phyloP scores from a whole-genome alignment of 139 green algal genomes.

The Volvox africanus region DNA sequence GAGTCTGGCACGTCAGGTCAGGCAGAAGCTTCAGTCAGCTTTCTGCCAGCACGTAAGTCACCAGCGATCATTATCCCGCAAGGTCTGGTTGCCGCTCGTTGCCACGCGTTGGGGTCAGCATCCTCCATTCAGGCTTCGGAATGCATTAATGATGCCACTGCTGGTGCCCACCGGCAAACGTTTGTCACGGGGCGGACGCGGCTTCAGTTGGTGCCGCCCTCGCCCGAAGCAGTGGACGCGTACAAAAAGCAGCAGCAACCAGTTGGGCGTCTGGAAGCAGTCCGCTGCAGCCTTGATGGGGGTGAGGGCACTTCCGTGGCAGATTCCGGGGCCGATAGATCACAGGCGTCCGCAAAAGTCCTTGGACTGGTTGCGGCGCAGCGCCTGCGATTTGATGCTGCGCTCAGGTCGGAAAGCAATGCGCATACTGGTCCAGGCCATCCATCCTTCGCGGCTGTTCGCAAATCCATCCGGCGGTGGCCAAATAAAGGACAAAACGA shows the following conservation, averaged over 20 bases:
- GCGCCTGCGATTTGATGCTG: background rate
- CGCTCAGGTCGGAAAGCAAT: background rate
- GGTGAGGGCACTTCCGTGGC: background rate
- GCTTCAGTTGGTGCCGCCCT: constrained; percentile 11
- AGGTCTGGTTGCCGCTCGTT: background rate
- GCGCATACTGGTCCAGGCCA: background rate
- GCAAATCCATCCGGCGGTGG: background rate
- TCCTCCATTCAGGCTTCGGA: background rate
- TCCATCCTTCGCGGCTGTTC: background rate
- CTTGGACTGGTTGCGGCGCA: constrained; percentile 5
- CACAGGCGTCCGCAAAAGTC: background rate
- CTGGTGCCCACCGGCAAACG: background rate
- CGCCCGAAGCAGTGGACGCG: constrained; percentile 1
- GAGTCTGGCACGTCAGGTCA: no score
- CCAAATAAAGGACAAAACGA: background rate
- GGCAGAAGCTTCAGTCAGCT: no score
- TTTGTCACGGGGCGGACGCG: background rate
- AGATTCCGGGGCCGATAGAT: background rate
- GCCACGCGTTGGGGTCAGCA: background rate
- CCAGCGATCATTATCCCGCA: background rate
- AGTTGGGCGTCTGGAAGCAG: background rate
- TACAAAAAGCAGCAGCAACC: constrained; percentile 3
- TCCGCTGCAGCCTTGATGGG: background rate
- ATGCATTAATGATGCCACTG: background rate
- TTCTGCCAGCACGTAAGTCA: background rate